Evolutionary conservation across 495 filamentous ascomycete genomes (phyloP).

Genomic region (Tuber aestivum): DNA sequence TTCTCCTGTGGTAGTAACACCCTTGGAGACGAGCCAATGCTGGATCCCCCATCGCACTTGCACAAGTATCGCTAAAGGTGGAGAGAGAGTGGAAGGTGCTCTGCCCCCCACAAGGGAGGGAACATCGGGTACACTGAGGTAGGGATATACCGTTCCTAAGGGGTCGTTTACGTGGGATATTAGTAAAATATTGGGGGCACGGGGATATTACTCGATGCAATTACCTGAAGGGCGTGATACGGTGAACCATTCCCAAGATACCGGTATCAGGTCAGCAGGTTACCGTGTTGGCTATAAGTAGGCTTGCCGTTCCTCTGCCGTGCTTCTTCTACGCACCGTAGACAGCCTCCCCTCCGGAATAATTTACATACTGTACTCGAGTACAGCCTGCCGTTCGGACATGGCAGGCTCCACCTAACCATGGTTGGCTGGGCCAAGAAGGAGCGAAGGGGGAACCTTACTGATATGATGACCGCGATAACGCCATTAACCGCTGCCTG

Average conservation of each 20-base stretch:
- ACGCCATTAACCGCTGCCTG: background rate
- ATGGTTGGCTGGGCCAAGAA: background rate
- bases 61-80: background rate
- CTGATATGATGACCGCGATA: background rate
- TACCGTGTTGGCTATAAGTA: background rate
- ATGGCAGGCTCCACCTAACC: background rate
- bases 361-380: too few relatives aligned
- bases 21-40: background rate
- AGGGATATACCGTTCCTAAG: background rate
- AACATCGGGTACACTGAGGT: background rate
- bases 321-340: background rate
- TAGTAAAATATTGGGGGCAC: background rate
- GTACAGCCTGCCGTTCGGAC: background rate
- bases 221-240: background rate
- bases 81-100: background rate
- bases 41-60: background rate
- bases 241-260: background rate
- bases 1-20: background rate
- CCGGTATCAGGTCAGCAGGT: background rate
- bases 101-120: background rate
- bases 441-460: background rate
- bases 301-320: background rate
- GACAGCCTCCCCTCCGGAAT: background rate
- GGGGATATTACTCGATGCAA: background rate
- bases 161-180: background rate